Evolutionary conservation across 2,329 filamentous ascomycete genomes (phyloP), one percentile per base, ranked within the genome.

Genomic region (Incumbomyces lentus): DNA sequence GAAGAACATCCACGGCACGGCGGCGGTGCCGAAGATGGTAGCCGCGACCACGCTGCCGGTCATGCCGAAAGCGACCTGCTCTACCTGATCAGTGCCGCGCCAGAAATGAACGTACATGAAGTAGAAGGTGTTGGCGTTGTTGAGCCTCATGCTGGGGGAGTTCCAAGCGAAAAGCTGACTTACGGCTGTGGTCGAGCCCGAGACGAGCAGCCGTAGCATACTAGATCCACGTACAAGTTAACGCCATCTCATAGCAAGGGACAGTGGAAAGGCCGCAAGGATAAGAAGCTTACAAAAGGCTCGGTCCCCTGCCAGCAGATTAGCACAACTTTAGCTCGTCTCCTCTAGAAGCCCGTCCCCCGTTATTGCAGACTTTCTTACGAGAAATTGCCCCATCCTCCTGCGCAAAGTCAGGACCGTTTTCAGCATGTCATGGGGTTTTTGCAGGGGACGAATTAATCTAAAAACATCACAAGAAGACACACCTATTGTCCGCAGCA

Each of bases 321-420:
- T 19, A 29, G 22, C 17, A 14, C n/a, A 29, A 18, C 29, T 35
- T 17, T 16, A 31, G 18, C 4, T 16, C 17, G 16, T 29, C 34
- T 12, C 8, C 22, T 6, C 26, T 13, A 19, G 16, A 8, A 31
- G 18, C 17, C 16, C 12, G 17, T 26, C 2, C 13, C 18, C n/a
- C n/a, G n/a, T 19, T 18, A 35, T 11, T 34, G n/a, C 18, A 2
- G 8, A 16, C 8, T 18, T 19, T 22, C 37, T 34, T 38, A 52
- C 52, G 49, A 52, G n/a, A 54, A 47, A 33, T 50, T 54, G 12
- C 52, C 52, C 50, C 50, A 54, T 26, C 52, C 52, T 16, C 52
- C 52, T 34, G 16, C 30, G 3, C 3, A 4, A 31, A 12, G n/a
- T 43, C 29, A 32, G 29, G 6, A 7, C 12, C 6, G 6, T 32